These are phyloP conservation scores for Aspergillus ostianus DNA, from an alignment of 495 filamentous ascomycete species.

Conservation along the genomic window DNA sequence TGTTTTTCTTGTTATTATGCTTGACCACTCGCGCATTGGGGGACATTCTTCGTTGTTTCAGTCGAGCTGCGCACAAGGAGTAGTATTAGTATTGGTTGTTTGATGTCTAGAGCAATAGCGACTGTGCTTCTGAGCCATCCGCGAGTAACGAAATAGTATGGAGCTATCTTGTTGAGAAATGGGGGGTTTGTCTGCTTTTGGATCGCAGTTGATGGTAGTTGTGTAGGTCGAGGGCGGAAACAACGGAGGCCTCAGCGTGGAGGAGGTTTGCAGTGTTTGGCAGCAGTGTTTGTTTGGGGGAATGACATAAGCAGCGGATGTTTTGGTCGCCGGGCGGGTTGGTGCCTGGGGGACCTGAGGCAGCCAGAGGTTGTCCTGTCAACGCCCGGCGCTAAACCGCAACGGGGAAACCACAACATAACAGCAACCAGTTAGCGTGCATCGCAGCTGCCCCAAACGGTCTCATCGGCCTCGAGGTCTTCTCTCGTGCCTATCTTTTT, in stretches of 20 bases:
- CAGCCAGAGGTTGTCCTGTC: slow-evolving; percentile 38
- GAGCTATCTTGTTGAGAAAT: no score
- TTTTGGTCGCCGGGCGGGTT: slow-evolving; percentile 8
- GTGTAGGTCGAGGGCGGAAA: no score
- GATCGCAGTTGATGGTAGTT: no score
- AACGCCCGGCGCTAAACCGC: slow-evolving; percentile 37
- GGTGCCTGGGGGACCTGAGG: slow-evolving; percentile 17
- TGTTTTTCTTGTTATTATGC: no score
- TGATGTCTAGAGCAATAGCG: no score
- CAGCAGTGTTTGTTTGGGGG: neutral
- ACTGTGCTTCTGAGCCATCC: no score
- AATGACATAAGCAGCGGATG: slow-evolving; percentile 10
- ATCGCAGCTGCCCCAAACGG: slow-evolving; percentile 41
- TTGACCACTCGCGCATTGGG: no score
- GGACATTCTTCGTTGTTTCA: no score
- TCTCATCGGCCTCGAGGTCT: slow-evolving; percentile 31
- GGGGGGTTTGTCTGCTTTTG: no score
- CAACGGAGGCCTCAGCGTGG: neutral
- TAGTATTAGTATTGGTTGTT: no score
- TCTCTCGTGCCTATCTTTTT: slow-evolving; percentile 24
- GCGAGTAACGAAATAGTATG: no score
- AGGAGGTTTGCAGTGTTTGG: slow-evolving; percentile 5
- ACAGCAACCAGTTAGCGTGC: slow-evolving; percentile 38
- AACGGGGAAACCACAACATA: slow-evolving; percentile 40
- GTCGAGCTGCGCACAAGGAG: no score